Conservation (phyloP, 352 stramenopile species). For the Blastocystis sp. region DNA sequence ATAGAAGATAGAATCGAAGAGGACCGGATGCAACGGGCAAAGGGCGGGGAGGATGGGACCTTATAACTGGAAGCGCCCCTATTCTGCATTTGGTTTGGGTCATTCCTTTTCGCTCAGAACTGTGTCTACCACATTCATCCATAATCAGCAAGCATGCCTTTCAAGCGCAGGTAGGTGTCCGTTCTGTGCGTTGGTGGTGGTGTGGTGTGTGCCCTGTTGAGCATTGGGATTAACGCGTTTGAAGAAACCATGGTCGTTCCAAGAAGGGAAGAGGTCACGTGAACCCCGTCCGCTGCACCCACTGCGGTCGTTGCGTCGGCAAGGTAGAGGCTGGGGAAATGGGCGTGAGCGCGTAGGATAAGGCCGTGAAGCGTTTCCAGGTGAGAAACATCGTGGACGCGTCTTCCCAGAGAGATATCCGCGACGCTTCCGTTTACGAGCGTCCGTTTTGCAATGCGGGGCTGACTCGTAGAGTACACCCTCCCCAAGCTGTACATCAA, state of each 20-base stretch:
- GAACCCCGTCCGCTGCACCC: constrained; percentile 55
- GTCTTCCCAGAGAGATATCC: constrained; percentile 94
- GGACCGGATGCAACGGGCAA: not conserved
- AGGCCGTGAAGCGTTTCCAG: constrained; percentile 87
- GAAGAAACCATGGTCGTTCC: constrained; percentile 67
- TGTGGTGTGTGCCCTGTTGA: too few species aligned
- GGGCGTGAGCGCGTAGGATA: constrained; percentile 76
- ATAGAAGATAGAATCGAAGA: constrained; percentile 5
- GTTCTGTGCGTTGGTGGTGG: not conserved
- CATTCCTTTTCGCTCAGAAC: not conserved
- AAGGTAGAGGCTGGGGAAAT: not conserved
- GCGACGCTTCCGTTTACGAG: constrained; percentile 94
- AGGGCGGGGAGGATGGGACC: not conserved
- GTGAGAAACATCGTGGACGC: constrained; percentile 82
- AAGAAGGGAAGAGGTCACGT: constrained; percentile 70
- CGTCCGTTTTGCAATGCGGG: not conserved
- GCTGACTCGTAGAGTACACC: constrained; percentile 82
- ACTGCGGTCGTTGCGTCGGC: constrained; percentile 54
- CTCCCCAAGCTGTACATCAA: constrained; percentile 99
- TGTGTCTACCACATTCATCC: not conserved
- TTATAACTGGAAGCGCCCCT: not conserved
- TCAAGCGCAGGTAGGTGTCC: constrained; percentile 62
- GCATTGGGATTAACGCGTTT: not conserved
- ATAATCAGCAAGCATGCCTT: constrained; percentile 29
- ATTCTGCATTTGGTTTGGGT: not conserved